Evolutionary conservation across 441 rosid species (phyloP).

Genomic region (Codiaeum variegatum): DNA sequence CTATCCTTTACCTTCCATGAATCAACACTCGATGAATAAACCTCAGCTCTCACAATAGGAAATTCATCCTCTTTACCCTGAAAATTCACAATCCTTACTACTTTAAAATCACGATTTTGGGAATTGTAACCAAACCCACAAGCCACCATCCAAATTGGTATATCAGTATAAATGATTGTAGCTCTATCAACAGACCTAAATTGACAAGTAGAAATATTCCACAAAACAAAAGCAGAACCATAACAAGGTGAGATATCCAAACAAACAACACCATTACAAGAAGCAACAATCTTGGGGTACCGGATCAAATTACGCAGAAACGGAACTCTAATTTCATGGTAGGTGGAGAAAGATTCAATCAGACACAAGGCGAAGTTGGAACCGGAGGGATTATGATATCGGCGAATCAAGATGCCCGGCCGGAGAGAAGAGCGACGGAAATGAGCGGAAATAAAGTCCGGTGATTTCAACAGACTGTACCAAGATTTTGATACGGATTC

Average conservation of each 20-base stretch:
- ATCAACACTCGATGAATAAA: conserved; percentile 25
- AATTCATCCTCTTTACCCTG: background rate
- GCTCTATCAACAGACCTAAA: conserved; percentile 20
- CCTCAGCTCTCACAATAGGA: conserved; percentile 22
- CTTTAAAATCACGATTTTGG: conserved; percentile 22
- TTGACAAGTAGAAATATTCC: conserved; percentile 26
- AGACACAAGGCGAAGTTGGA: background rate
- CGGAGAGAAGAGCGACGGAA: conserved; percentile 21
- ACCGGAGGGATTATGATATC: conserved; percentile 19
- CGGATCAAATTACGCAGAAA: background rate
- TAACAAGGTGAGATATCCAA: conserved; percentile 29
- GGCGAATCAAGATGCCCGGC: conserved; percentile 23
- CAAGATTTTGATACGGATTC: conserved; percentile 31
- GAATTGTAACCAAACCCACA: conserved; percentile 30
- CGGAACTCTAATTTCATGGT: conserved; percentile 11
- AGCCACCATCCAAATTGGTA: conserved; percentile 28
- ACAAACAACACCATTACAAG: conserved; percentile 31
- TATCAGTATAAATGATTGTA: background rate
- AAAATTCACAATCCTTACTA: conserved; percentile 33
- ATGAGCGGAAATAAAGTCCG: conserved; percentile 24
- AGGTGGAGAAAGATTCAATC: background rate
- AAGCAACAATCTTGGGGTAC: conserved; percentile 31
- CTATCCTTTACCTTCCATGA: conserved; percentile 30
- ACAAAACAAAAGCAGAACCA: conserved; percentile 23
- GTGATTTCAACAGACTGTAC: conserved; percentile 22